Evolutionary conservation across 371 early-diverging fungal species (phyloP).

Genomic region (Quaeritorhiza haematococci): DNA sequence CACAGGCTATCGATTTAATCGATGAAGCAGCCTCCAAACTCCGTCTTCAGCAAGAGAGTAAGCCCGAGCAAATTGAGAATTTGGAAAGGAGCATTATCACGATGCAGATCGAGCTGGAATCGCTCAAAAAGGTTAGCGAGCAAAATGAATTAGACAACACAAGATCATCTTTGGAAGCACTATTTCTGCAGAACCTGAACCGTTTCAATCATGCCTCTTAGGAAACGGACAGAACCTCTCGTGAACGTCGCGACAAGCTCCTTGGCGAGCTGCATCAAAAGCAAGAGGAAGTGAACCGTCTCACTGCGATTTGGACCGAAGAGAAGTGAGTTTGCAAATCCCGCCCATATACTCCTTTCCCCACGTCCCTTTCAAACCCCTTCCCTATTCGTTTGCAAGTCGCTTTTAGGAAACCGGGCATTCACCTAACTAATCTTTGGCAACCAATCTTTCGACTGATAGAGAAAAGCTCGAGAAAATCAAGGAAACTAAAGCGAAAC

Average conservation of each 20-base stretch:
- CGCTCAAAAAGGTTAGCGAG: conserved; percentile 80
- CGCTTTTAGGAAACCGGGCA: no score
- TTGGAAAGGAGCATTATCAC: conserved; percentile 78
- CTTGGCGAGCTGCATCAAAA: conserved; percentile 61
- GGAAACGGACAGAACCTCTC: conserved; percentile 63
- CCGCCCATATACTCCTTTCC: no score
- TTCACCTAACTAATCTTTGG: no score
- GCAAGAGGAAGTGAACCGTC: conserved; percentile 51
- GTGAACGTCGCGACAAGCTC: conserved; percentile 66
- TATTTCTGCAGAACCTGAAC: not conserved
- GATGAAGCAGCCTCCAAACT: conserved; percentile 86
- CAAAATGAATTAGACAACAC: no score
- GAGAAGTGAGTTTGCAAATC: no score
- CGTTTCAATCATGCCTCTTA: not conserved
- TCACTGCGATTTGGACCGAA: conserved; percentile 70
- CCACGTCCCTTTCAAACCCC: no score
- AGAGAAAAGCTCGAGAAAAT: conserved; percentile 65
- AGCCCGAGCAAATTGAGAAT: conserved; percentile 84
- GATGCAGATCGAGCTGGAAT: conserved; percentile 83
- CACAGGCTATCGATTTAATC: conserved; percentile 88
- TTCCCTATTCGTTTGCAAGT: no score
- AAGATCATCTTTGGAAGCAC: conserved; percentile 2
- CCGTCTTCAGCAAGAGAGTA: conserved; percentile 83
- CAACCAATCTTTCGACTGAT: conserved; percentile 9
- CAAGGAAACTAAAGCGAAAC: conserved; percentile 65